These are phyloP conservation scores for Brettanomyces custersianus DNA, from an alignment of 805 yeast species.

Conservation along the genomic window DNA sequence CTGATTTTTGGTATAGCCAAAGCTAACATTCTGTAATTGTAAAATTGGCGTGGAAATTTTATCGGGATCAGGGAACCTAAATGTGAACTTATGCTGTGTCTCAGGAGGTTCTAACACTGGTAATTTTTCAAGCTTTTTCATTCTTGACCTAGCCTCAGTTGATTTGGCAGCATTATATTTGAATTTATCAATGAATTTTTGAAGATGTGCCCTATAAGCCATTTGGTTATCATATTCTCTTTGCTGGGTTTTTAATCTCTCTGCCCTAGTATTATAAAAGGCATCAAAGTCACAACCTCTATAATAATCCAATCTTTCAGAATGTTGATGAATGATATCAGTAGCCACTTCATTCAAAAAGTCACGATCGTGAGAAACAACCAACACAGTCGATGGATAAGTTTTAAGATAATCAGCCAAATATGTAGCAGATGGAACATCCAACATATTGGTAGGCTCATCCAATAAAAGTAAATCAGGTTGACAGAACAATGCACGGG, in stretches of 20 bases:
- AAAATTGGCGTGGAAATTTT: conserved; percentile 87
- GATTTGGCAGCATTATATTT: conserved; percentile 97
- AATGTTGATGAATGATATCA: conserved; percentile 95
- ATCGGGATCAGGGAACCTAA: conserved; percentile 94
- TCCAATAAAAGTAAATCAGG: conserved; percentile 90
- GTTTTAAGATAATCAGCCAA: conserved; percentile 83
- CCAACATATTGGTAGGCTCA: conserved; percentile 99
- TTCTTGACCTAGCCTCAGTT: conserved; percentile 95
- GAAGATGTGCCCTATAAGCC: conserved; percentile 92
- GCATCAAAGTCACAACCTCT: conserved; percentile 89
- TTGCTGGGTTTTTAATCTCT: conserved; percentile 84
- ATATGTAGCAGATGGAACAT: conserved; percentile 95
- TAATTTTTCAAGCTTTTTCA: conserved; percentile 89
- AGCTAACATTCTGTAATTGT: conserved; percentile 77
- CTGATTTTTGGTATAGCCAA: conserved; percentile 67
- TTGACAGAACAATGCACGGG: conserved; percentile 94
- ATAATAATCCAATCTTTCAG: conserved; percentile 93
- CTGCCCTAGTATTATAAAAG: conserved; percentile 90
- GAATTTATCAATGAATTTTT: conserved; percentile 89
- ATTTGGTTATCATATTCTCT: conserved; percentile 96
- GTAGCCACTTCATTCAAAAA: conserved; percentile 97
- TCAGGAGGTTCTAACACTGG: conserved; percentile 92
- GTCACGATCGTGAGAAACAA: conserved; percentile 96
- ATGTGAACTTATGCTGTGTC: conserved; percentile 75
- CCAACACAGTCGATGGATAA: conserved; percentile 86